Percentiles rank a stretch among this genome's conserved stretches.
phyloP scores from a whole-genome alignment of 805 yeast species.

The Saccharomycopsis capsularis region DNA sequence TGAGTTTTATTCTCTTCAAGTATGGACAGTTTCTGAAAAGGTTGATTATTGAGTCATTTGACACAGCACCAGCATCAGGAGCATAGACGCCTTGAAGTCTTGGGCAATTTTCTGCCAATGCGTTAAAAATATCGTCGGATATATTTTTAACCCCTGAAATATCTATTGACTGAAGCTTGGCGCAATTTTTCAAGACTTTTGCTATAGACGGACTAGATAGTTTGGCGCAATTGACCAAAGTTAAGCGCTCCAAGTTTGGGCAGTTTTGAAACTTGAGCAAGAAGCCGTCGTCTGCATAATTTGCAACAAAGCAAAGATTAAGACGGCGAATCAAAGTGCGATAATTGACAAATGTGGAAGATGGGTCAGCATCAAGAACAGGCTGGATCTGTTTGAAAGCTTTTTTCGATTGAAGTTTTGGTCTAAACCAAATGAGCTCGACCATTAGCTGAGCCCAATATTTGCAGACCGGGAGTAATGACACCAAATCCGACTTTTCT shows the following conservation, averaged over 20 bases:
- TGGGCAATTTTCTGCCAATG: slow-evolving; percentile 64
- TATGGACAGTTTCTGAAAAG: slow-evolving; percentile 60
- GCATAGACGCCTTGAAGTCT: slow-evolving; percentile 86
- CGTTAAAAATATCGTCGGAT: slow-evolving; percentile 60
- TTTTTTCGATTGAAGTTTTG: slow-evolving; percentile 49
- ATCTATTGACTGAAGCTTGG: slow-evolving; percentile 75
- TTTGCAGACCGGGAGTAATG: slow-evolving; percentile 65
- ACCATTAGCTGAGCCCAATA: slow-evolving; percentile 73
- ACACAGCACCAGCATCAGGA: slow-evolving; percentile 70
- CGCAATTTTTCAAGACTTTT: slow-evolving; percentile 55
- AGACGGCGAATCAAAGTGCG: slow-evolving; percentile 66
- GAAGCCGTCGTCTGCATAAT: slow-evolving; percentile 56
- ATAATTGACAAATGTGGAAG: slow-evolving; percentile 56
- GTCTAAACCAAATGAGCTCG: slow-evolving; percentile 84
- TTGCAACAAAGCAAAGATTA: slow-evolving; percentile 70
- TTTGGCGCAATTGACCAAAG: slow-evolving; percentile 71
- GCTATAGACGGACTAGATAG: slow-evolving; percentile 57
- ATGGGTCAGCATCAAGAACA: slow-evolving; percentile 45
- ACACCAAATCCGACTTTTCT: slow-evolving; percentile 51
- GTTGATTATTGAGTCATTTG: slow-evolving; percentile 53
- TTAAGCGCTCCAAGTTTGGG: slow-evolving; percentile 72
- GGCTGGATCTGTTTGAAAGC: slow-evolving; percentile 47
- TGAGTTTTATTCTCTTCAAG: slow-evolving; percentile 75
- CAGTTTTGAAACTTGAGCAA: slow-evolving; percentile 62
- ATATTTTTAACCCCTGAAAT: slow-evolving; percentile 68